phyloP scores from a whole-genome alignment of 2,329 filamentous ascomycete genomes.

The Monilinia fructicola region DNA sequence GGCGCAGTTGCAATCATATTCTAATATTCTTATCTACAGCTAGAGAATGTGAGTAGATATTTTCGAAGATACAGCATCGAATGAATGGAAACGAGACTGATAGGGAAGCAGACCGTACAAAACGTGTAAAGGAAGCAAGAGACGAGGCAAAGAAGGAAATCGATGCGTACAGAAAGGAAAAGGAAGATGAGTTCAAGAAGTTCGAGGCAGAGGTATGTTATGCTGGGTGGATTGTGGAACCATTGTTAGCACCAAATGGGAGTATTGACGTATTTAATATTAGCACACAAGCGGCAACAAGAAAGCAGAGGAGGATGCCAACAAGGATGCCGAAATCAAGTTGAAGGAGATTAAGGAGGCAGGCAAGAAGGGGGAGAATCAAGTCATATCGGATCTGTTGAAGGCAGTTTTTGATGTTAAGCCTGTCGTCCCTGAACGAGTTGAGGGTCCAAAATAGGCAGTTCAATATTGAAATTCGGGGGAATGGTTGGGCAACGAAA shows the following conservation, averaged over 20 bases:
- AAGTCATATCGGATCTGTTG: conserved; percentile 81
- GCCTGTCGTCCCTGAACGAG: conserved; percentile 58
- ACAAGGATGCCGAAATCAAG: conserved; percentile 76
- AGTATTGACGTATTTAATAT: conserved; percentile 28
- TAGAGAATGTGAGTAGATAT: conserved; percentile 72
- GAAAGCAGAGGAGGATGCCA: conserved; percentile 74
- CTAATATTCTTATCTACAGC: conserved; percentile 53
- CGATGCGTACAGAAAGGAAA: conserved; percentile 82
- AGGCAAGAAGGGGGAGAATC: conserved; percentile 74
- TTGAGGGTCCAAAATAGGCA: conserved; percentile 39
- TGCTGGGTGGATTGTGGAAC: background rate
- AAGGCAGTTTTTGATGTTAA: conserved; percentile 82
- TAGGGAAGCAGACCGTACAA: conserved; percentile 71
- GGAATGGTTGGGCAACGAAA: background rate
- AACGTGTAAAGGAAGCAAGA: conserved; percentile 94
- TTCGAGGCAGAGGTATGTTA: conserved; percentile 70
- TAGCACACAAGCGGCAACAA: conserved; percentile 93
- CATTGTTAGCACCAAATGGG: background rate
- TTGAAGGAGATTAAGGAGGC: conserved; percentile 79
- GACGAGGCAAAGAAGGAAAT: conserved; percentile 98
- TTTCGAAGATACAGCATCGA: background rate
- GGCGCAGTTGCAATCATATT: conserved; percentile 17
- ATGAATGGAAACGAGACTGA: conserved; percentile 24
- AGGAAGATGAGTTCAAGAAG: conserved; percentile 92
- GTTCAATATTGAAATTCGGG: background rate